Evolutionary conservation across 1,139 yeast genomes (phyloP).

Genomic region (Hanseniaspora gamundiae): DNA sequence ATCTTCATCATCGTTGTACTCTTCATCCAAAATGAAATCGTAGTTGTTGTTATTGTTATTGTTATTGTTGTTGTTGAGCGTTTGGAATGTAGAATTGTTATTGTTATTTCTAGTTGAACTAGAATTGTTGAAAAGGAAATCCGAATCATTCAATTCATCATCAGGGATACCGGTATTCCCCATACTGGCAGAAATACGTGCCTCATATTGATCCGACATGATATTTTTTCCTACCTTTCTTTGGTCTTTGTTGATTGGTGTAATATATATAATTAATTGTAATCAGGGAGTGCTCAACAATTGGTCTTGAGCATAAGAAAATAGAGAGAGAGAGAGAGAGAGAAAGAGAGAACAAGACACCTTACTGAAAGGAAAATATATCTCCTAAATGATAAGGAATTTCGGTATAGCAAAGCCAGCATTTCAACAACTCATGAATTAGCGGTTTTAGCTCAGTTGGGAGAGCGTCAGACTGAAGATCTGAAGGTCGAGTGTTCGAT

Average conservation of each 20-base stretch:
- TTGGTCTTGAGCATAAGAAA: too few species aligned
- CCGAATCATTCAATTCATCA: conserved; percentile 3
- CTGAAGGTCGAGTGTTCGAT: conserved; percentile 90
- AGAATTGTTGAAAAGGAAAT: conserved; percentile 6
- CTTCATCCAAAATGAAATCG: background rate
- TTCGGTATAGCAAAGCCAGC: too few species aligned
- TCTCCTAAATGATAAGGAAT: too few species aligned
- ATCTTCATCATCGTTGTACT: conserved; percentile 12
- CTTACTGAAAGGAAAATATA: too few species aligned
- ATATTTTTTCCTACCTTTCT: too few species aligned
- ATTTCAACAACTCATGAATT: background rate
- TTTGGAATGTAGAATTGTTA: too few species aligned
- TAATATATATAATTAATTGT: too few species aligned
- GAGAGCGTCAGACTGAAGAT: conserved; percentile 27
- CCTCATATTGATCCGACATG: conserved; percentile 12
- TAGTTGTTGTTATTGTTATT: background rate
- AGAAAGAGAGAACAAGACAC: too few species aligned
- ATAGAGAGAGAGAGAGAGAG: too few species aligned
- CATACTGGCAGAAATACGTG: conserved; percentile 6
- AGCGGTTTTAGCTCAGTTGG: conserved; percentile 23
- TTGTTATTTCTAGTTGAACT: background rate
- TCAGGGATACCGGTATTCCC: conserved; percentile 4
- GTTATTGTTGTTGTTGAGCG: background rate
- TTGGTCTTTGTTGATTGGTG: too few species aligned
- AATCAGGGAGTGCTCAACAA: too few species aligned